Evolutionary conservation across 2,329 filamentous ascomycete genomes (phyloP).

Genomic region (Teratosphaeria viscida): DNA sequence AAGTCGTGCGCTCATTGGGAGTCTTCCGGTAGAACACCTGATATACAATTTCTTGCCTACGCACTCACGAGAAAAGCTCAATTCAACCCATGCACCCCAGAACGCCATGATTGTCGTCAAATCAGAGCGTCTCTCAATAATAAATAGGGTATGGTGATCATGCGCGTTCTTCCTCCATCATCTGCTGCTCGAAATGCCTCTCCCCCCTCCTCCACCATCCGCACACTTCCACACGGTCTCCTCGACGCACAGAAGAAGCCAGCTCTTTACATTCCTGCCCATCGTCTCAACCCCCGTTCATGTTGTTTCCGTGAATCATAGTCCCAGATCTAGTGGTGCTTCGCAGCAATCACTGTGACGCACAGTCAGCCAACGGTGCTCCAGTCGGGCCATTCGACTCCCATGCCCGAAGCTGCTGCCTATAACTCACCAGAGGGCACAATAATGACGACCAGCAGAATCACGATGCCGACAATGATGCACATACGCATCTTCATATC

Average conservation of each 20-base stretch:
- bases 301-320: neutral
- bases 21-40: neutral
- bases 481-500: slow-evolving; percentile 99
- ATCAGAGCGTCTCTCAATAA: neutral
- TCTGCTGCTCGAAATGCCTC: neutral
- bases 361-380: neutral
- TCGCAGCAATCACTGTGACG: neutral
- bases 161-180: neutral
- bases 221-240: neutral
- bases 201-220: neutral
- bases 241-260: neutral
- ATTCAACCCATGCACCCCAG: neutral
- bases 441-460: slow-evolving; percentile 88
- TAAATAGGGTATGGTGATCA: slow-evolving; percentile 1
- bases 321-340: neutral
- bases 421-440: slow-evolving; percentile 64
- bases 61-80: neutral
- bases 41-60: neutral
- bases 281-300: neutral
- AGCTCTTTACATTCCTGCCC: neutral
- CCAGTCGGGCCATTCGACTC: neutral
- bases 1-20: neutral
- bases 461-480: slow-evolving; percentile 79
- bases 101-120: neutral
- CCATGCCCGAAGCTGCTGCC: neutral